Conservation (phyloP, 148 eudicot species). For the Spergularia marina region DNA sequence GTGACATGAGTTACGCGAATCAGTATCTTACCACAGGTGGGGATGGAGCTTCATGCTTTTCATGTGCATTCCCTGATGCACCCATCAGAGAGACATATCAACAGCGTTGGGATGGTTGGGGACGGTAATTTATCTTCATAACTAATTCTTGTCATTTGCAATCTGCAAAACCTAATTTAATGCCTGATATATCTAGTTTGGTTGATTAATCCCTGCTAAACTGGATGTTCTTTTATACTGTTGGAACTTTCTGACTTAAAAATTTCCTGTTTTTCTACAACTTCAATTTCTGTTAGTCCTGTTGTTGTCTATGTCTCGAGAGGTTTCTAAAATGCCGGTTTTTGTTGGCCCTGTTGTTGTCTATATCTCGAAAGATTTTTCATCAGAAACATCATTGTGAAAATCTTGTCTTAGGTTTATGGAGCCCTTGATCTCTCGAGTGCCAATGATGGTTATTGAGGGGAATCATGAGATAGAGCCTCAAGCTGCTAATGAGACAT, state of each 20-base stretch:
- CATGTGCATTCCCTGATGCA: slow-evolving; percentile 76
- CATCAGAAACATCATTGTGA: neutral
- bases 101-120: slow-evolving; percentile 98
- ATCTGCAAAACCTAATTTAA: neutral
- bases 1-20: slow-evolving; percentile 84
- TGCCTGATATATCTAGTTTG: too few relatives aligned
- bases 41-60: slow-evolving; percentile 66
- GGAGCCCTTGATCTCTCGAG: slow-evolving; percentile 74
- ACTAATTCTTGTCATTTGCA: neutral
- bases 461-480: slow-evolving; percentile 98
- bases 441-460: slow-evolving; percentile 92
- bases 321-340: neutral
- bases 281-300: neutral
- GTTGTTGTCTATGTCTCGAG: too few relatives aligned
- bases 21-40: slow-evolving; percentile 87
- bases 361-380: too few relatives aligned
- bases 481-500: slow-evolving; percentile 58
- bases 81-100: slow-evolving; percentile 87
- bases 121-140: slow-evolving; percentile 52
- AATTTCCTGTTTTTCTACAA: too few relatives aligned
- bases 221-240: too few relatives aligned
- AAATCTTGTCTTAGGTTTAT: slow-evolving; percentile 52
- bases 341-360: neutral
- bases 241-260: too few relatives aligned
- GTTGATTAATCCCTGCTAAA: too few relatives aligned